Evolutionary conservation across 331 rosid genomes (phyloP).

Genomic region (Pyracantha coccinea): DNA sequence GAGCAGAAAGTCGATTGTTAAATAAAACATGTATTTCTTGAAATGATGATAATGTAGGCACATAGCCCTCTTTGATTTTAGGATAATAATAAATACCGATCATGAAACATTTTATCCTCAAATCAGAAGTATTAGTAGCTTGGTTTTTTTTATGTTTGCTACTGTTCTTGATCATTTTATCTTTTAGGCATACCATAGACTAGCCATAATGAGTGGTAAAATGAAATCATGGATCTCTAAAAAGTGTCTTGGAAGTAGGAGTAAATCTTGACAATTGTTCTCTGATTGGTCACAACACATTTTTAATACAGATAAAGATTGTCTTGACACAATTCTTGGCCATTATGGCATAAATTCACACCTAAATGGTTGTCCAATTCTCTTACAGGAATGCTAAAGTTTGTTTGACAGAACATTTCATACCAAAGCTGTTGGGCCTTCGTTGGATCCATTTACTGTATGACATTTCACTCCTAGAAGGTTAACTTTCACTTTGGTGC

Average conservation of each 20-base stretch:
- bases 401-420: slow-evolving; percentile 24
- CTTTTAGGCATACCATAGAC: not conserved
- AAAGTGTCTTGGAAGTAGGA: no score
- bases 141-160: no score
- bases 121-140: no score
- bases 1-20: not conserved
- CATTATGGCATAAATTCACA: slow-evolving; percentile 32
- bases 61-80: no score
- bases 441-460: slow-evolving; percentile 10
- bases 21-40: not conserved
- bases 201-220: not conserved
- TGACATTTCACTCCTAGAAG: slow-evolving; percentile 22
- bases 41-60: not conserved
- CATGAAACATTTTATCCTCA: no score
- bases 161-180: not conserved
- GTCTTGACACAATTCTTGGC: slow-evolving; percentile 11
- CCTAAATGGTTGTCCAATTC: slow-evolving; percentile 13
- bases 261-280: not conserved
- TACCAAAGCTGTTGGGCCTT: slow-evolving; percentile 25
- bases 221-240: no score
- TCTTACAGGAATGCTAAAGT: slow-evolving; percentile 11
- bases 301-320: not conserved
- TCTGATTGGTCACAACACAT: slow-evolving; percentile 1
- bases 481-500: slow-evolving; percentile 9
- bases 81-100: no score